phyloP scores from a whole-genome alignment of 2,329 filamentous ascomycete genomes.

The Colletotrichum shisoi region DNA sequence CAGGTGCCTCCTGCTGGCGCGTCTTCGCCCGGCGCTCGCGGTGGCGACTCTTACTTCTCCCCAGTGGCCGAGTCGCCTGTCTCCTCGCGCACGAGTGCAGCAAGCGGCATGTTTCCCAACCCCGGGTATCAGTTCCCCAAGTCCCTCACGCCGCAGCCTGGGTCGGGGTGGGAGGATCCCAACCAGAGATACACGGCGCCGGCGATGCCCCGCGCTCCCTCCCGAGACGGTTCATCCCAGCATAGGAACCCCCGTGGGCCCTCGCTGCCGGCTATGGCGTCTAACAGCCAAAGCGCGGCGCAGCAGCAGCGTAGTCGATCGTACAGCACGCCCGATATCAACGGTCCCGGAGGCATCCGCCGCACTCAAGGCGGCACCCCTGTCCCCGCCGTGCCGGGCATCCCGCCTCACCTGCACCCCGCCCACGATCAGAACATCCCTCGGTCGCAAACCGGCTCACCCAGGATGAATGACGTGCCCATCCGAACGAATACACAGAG shows the following conservation, averaged over 20 bases:
- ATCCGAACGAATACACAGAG: slow-evolving; percentile 75
- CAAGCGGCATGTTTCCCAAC: slow-evolving; percentile 73
- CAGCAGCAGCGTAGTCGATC: slow-evolving; percentile 81
- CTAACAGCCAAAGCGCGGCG: slow-evolving; percentile 62
- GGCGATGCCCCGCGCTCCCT: slow-evolving; percentile 81
- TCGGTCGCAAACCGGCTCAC: slow-evolving; percentile 83
- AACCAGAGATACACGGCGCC: slow-evolving; percentile 88
- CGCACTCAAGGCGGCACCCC: slow-evolving; percentile 60
- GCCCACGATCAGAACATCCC: slow-evolving; percentile 71
- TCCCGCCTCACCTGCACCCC: slow-evolving; percentile 72
- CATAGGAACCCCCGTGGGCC: slow-evolving; percentile 76
- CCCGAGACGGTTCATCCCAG: slow-evolving; percentile 75
- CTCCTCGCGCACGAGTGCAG: slow-evolving; percentile 76
- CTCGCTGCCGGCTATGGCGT: slow-evolving; percentile 77
- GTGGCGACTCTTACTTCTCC: slow-evolving; percentile 91
- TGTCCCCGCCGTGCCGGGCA: slow-evolving; percentile 78
- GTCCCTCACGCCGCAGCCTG: slow-evolving; percentile 71
- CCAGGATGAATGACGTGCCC: slow-evolving; percentile 71
- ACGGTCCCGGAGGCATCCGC: slow-evolving; percentile 69
- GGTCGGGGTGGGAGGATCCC: slow-evolving; percentile 74
- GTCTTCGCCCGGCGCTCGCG: slow-evolving; percentile 68
- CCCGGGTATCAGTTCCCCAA: slow-evolving; percentile 75
- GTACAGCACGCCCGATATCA: slow-evolving; percentile 95
- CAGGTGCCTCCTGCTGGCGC: slow-evolving; percentile 52
- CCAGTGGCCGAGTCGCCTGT: slow-evolving; percentile 81